phyloP scores from a whole-genome alignment of 345 rosid genomes.

The Hevea brasiliensis region DNA sequence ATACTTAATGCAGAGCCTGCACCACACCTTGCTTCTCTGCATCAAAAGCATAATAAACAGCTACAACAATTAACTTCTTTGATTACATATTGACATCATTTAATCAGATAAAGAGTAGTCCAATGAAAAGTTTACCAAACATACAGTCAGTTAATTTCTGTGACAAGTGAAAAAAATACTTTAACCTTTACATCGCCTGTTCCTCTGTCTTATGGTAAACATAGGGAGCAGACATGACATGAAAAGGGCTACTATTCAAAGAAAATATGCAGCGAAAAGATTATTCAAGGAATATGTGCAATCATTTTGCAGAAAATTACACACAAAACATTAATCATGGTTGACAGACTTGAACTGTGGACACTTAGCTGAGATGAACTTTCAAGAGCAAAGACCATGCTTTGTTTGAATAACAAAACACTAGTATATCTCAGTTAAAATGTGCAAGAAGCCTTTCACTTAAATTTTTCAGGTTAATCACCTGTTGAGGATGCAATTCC shows the following conservation, averaged over 20 bases:
- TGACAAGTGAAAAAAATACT: not conserved
- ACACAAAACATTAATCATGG: not conserved
- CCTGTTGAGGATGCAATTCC: slow-evolving; percentile 99
- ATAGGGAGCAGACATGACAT: slow-evolving; percentile 3
- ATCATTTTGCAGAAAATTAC: not conserved
- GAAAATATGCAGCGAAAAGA: not conserved
- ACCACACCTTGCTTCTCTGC: slow-evolving; percentile 60
- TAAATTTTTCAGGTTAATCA: slow-evolving; percentile 34
- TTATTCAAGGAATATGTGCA: slow-evolving; percentile 3
- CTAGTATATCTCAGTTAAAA: not conserved
- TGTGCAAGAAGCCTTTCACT: slow-evolving; percentile 1
- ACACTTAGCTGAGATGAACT: not conserved
- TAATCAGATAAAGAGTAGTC: slow-evolving; percentile 19
- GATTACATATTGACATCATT: slow-evolving; percentile 21
- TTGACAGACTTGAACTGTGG: not conserved
- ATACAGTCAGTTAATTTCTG: slow-evolving; percentile 9
- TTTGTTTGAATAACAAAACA: not conserved
- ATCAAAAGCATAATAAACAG: slow-evolving; percentile 58
- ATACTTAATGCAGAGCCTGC: slow-evolving; percentile 65
- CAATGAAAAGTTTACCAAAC: slow-evolving; percentile 15
- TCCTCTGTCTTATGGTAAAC: not conserved
- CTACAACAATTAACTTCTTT: slow-evolving; percentile 44
- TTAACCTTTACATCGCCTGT: not conserved
- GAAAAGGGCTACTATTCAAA: not conserved
- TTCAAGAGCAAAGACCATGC: not conserved